These are phyloP conservation scores for Westerdykella ornata DNA, from an alignment of 2,329 filamentous ascomycete genomes.

Conservation along the genomic window DNA sequence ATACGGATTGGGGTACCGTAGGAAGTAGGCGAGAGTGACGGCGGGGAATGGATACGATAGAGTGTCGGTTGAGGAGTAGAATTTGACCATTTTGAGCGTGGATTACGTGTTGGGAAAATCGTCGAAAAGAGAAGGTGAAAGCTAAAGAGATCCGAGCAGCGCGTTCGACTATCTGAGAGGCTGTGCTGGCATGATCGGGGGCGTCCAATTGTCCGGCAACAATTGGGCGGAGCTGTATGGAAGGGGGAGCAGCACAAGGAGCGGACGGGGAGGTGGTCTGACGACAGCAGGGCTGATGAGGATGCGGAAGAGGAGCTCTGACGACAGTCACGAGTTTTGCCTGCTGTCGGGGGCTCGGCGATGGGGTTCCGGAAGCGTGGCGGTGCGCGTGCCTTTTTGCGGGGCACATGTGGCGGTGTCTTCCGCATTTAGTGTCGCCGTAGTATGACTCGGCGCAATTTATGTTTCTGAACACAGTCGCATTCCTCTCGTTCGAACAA, in stretches of 20 bases:
- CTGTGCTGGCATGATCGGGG: conserved; percentile 25
- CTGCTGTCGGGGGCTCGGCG: conserved; percentile 9
- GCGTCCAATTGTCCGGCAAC: conserved; percentile 18
- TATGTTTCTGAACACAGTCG: conserved; percentile 4
- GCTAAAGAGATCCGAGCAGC: conserved; percentile 11
- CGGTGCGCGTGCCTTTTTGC: conserved; percentile 3
- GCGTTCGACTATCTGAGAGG: conserved; percentile 20
- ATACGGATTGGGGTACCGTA: conserved; percentile 83
- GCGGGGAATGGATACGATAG: conserved; percentile 79
- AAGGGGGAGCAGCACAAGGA: conserved; percentile 1
- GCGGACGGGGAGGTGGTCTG: conserved; percentile 5
- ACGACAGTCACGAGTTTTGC: conserved; percentile 26
- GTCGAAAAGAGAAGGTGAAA: conserved; percentile 1
- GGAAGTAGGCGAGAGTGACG: conserved; percentile 82
- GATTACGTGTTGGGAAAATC: conserved; percentile 3
- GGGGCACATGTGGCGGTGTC: conserved; percentile 3
- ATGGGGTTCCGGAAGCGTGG: conserved; percentile 10
- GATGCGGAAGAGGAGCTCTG: conserved; percentile 13
- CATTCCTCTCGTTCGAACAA: not conserved
- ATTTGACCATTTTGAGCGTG: conserved; percentile 44
- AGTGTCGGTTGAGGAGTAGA: conserved; percentile 54
- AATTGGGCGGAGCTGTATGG: conserved; percentile 8
- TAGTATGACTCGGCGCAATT: not conserved
- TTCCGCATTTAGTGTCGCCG: not conserved
- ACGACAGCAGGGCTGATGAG: conserved; percentile 16